Evolutionary conservation across 768 basidiomycete genomes (phyloP).

Genomic region (Calocera viscosa): DNA sequence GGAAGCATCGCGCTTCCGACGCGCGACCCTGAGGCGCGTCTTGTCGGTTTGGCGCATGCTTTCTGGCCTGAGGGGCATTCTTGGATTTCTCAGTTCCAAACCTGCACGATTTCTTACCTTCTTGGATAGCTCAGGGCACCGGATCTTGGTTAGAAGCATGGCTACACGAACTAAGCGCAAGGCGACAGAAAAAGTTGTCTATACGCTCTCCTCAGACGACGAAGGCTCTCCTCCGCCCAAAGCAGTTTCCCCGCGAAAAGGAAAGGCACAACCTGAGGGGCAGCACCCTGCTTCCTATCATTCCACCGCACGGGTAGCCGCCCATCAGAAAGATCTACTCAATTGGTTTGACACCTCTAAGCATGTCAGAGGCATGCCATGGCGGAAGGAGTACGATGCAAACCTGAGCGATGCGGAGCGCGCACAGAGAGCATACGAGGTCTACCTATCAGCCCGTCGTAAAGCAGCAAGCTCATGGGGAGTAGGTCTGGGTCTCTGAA

Average conservation of each 20-base stretch:
- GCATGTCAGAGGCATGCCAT: slow-evolving; percentile 71
- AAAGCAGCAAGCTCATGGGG: not conserved
- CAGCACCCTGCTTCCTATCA: slow-evolving; percentile 1
- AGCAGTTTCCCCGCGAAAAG: not conserved
- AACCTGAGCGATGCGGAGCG: slow-evolving; percentile 43
- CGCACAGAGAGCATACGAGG: slow-evolving; percentile 85
- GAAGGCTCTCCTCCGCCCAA: not conserved
- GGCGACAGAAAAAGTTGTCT: not conserved
- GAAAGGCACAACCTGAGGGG: not conserved
- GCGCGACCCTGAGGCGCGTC: not conserved
- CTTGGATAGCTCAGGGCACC: not conserved
- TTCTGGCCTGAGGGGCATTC: not conserved
- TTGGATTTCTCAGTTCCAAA: not conserved
- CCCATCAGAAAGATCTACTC: slow-evolving; percentile 22
- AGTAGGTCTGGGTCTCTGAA: slow-evolving; percentile 77
- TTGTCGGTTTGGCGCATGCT: not conserved
- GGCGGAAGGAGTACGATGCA: slow-evolving; percentile 56
- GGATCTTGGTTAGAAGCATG: not conserved
- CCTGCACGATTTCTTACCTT: not conserved
- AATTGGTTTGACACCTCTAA: slow-evolving; percentile 62
- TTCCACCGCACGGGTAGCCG: not conserved
- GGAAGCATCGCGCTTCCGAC: slow-evolving; percentile 4
- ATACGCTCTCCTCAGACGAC: not conserved
- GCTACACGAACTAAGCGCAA: slow-evolving; percentile 8
- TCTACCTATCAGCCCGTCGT: slow-evolving; percentile 25